Evolutionary conservation across 805 yeast species (phyloP).

Genomic region (Torulaspora franciscae): DNA sequence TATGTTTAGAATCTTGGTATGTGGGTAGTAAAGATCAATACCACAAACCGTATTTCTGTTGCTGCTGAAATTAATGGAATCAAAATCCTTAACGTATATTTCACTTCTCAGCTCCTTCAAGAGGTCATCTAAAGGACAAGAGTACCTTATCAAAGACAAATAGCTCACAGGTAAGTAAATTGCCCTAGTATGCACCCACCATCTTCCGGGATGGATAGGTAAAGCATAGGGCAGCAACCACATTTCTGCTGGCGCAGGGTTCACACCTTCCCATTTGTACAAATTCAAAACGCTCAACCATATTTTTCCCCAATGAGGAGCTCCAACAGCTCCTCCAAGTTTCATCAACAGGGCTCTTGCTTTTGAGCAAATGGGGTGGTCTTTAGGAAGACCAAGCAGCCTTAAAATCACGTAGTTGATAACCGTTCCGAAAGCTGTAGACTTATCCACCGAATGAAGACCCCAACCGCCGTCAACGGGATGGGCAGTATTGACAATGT

Average conservation of each 20-base stretch:
- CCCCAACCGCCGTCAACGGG: constrained; percentile 99
- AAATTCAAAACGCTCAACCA: constrained; percentile 79
- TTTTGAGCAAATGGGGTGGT: constrained; percentile 70
- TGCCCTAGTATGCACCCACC: constrained; percentile 99
- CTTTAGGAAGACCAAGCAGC: constrained; percentile 65
- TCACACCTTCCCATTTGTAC: constrained; percentile 94
- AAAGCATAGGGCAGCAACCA: constrained; percentile 79
- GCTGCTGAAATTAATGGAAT: constrained; percentile 57
- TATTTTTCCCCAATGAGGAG: constrained; percentile 97
- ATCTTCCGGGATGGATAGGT: constrained; percentile 89
- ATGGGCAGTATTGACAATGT: constrained; percentile 85
- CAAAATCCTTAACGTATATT: constrained; percentile 65
- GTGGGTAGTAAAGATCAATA: constrained; percentile 91
- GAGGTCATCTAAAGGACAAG: constrained; percentile 60
- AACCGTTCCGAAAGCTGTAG: constrained; percentile 92
- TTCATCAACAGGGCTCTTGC: constrained; percentile 66
- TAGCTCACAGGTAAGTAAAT: constrained; percentile 86
- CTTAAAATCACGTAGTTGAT: constrained; percentile 81
- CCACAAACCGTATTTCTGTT: constrained; percentile 86
- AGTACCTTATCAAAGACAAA: constrained; percentile 51
- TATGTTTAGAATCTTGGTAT: constrained; percentile 58
- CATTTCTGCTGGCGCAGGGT: constrained; percentile 95
- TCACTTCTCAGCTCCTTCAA: constrained; percentile 66
- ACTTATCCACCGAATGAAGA: constrained; percentile 82
- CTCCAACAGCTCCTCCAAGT: constrained; percentile 84